These are phyloP conservation scores for Aechmea fasciata DNA, from an alignment of 176 grass and related monocot species.

Conservation along the genomic window DNA sequence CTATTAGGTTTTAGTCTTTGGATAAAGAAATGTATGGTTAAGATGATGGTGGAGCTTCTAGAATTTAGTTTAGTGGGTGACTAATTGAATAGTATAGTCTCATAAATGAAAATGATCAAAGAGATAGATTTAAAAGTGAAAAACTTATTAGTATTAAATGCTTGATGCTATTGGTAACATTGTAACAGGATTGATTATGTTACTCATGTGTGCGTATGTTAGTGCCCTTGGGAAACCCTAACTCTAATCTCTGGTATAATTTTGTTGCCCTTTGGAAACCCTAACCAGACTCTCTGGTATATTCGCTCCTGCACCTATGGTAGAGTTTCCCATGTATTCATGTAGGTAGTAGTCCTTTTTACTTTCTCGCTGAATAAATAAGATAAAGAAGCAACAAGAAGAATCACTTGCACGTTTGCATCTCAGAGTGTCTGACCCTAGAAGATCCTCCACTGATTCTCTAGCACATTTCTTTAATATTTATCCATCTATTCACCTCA, in stretches of 20 bases:
- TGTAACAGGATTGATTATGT: background rate
- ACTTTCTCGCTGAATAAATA: background rate
- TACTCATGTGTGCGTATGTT: background rate
- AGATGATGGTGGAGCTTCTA: no score
- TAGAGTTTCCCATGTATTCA: background rate
- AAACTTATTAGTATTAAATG: background rate
- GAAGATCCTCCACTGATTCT: slow-evolving; percentile 56
- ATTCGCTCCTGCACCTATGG: background rate
- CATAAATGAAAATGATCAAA: no score
- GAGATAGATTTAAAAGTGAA: no score
- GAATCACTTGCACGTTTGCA: slow-evolving; percentile 68
- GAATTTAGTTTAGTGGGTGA: no score
- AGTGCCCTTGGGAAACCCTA: background rate
- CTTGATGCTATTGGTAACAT: background rate
- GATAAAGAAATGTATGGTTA: no score
- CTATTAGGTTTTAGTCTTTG: no score
- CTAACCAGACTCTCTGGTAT: background rate
- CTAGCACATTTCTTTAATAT: slow-evolving; percentile 28
- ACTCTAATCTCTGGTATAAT: background rate
- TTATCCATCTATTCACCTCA: background rate
- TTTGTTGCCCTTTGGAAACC: background rate
- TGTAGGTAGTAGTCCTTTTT: background rate
- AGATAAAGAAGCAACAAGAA: slow-evolving; percentile 27
- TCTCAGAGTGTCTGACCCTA: slow-evolving; percentile 40
- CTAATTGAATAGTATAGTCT: no score